Conservation (phyloP, 2,329 filamentous ascomycete genomes). For the Aureobasidium namibiae region DNA sequence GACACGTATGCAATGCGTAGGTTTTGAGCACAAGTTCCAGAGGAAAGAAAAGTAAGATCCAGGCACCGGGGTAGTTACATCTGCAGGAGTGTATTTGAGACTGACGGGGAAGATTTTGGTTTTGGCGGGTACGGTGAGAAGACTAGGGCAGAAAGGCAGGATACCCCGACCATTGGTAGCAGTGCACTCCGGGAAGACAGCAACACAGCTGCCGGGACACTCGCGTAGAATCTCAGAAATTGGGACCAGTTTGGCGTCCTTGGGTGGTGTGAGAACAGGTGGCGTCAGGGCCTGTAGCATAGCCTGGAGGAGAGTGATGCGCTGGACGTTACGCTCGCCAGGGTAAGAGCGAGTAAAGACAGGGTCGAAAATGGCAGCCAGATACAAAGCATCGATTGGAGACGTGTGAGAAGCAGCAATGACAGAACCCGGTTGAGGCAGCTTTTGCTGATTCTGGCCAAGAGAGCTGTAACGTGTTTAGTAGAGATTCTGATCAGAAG, state of each 20-base stretch:
- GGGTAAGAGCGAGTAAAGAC: conserved; percentile 86
- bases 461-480: conserved; percentile 46
- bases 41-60: conserved; percentile 64
- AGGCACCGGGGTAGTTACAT: conserved; percentile 85
- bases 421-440: conserved; percentile 71
- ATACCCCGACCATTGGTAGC: conserved; percentile 92
- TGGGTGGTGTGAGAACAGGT: conserved; percentile 21
- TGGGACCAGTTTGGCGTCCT: conserved; percentile 26
- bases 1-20: conserved; percentile 84
- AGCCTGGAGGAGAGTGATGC: conserved; percentile 67
- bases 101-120: conserved; percentile 85
- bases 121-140: conserved; percentile 58
- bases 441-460: conserved; percentile 62
- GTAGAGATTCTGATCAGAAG: not conserved
- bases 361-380: conserved; percentile 92
- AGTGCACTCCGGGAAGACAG: conserved; percentile 86
- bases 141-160: conserved; percentile 68
- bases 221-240: conserved; percentile 47
- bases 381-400: conserved; percentile 85
- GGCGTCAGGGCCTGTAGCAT: conserved; percentile 63
- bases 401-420: conserved; percentile 89
- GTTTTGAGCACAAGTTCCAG: conserved; percentile 76
- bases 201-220: conserved; percentile 68
- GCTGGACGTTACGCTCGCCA: conserved; percentile 59
- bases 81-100: conserved; percentile 77